These are phyloP conservation scores for Taiwanofungus camphoratus DNA, from an alignment of 1,284 basidiomycete genomes.

Conservation along the genomic window DNA sequence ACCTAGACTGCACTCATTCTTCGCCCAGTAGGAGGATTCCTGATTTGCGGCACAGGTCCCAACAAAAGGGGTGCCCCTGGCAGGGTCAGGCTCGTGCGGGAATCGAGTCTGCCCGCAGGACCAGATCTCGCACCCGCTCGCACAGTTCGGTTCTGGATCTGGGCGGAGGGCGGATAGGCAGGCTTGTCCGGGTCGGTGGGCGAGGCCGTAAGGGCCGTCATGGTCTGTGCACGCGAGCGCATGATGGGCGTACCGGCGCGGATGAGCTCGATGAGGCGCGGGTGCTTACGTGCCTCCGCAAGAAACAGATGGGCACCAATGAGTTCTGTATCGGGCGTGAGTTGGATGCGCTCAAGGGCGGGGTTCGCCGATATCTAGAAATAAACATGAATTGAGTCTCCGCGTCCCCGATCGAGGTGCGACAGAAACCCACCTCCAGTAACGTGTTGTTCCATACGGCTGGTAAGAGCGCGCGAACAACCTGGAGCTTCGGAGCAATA, in stretches of 20 bases:
- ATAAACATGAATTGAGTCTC: background rate
- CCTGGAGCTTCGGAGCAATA: conserved; percentile 21
- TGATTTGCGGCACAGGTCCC: no score
- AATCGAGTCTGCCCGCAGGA: no score
- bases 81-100: no score
- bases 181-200: background rate
- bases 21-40: no score
- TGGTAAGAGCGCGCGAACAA: conserved; percentile 23
- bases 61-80: no score
- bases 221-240: conserved; percentile 7
- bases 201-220: background rate
- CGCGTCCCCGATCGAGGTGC: background rate
- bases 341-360: conserved; percentile 21
- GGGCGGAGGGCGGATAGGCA: no score
- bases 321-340: conserved; percentile 20
- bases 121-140: no score
- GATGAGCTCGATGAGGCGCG: conserved; percentile 26
- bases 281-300: conserved; percentile 23
- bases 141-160: no score
- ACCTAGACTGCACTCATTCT: no score
- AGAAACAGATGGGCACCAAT: conserved; percentile 26
- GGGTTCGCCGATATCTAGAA: conserved; percentile 24
- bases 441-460: conserved; percentile 26
- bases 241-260: conserved; percentile 19
- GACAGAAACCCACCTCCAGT: conserved; percentile 20